A percentile compares a stretch with the other conserved stretches of the same genome.
These are phyloP conservation scores for Neocatenulostroma microsporum DNA, from an alignment of 2,329 filamentous ascomycete genomes.

Conservation along the genomic window DNA sequence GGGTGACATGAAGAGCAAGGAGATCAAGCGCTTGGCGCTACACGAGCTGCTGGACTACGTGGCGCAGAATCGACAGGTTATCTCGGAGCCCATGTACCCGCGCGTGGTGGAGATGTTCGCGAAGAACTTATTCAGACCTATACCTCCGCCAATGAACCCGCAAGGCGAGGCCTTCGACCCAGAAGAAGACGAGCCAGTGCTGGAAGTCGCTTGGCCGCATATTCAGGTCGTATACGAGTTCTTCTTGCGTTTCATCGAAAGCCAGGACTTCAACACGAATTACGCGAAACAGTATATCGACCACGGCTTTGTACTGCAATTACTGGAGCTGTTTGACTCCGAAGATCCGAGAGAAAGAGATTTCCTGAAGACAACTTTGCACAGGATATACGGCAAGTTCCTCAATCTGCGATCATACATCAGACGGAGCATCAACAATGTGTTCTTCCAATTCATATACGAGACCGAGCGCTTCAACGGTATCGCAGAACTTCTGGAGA, in stretches of 20 bases:
- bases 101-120: conserved; percentile 98
- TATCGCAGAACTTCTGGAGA: conserved; percentile 92
- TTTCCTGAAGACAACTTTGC: conserved; percentile 94
- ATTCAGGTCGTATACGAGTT: conserved; percentile 99
- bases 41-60: conserved; percentile 97
- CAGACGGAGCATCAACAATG: conserved; percentile 96
- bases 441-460: conserved; percentile 99
- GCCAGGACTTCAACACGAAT: conserved; percentile 99
- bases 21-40: conserved; percentile 93
- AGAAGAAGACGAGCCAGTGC: conserved; percentile 94
- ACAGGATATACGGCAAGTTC: conserved; percentile 98
- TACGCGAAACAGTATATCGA: conserved; percentile 99
- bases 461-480: conserved; percentile 98
- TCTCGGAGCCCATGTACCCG: conserved; percentile 98
- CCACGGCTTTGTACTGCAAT: conserved; percentile 88
- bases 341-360: conserved; percentile 95
- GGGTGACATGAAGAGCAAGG: conserved; percentile 98
- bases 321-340: conserved; percentile 96
- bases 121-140: conserved; percentile 96
- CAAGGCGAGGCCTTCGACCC: conserved; percentile 98
- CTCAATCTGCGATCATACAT: conserved; percentile 96
- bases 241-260: conserved; percentile 97
- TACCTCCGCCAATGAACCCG: conserved; percentile 93
- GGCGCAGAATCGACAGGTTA: conserved; percentile 95
- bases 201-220: conserved; percentile 98